Conservation (phyloP, 1,284 basidiomycete species). For the Heliocybe sulcata region DNA sequence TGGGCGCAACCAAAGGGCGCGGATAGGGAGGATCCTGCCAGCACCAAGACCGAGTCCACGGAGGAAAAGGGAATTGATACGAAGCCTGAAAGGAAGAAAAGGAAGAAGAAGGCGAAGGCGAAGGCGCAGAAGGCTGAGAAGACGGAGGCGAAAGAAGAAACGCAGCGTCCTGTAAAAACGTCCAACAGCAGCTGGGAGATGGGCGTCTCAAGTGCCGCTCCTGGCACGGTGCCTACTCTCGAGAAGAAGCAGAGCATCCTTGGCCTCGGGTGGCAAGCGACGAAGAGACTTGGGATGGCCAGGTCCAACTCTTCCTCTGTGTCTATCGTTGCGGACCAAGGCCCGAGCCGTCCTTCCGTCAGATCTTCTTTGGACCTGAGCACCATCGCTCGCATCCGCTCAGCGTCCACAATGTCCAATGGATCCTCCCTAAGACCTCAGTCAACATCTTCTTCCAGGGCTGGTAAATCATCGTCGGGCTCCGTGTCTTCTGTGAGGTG, state of each 20-base stretch:
- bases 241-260: conserved; percentile 56
- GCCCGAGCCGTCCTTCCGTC: conserved; percentile 33
- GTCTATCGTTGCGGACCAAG: conserved; percentile 8
- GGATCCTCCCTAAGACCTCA: conserved; percentile 50
- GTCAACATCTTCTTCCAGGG: conserved; percentile 44
- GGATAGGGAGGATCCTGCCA: neutral
- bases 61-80: conserved; percentile 23
- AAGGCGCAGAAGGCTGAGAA: conserved; percentile 27
- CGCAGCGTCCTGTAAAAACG: conserved; percentile 23
- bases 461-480: conserved; percentile 39
- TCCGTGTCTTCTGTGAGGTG: conserved; percentile 46
- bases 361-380: conserved; percentile 27
- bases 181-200: conserved; percentile 63
- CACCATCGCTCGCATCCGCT: conserved; percentile 22
- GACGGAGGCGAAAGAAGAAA: conserved; percentile 21
- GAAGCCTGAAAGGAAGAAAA: conserved; percentile 22
- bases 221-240: conserved; percentile 15
- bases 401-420: conserved; percentile 41
- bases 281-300: conserved; percentile 29
- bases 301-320: conserved; percentile 27
- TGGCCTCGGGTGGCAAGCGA: conserved; percentile 36
- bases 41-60: conserved; percentile 12
- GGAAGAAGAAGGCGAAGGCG: conserved; percentile 22
- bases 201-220: conserved; percentile 41
- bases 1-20: conserved; percentile 3